Percentiles rank a stretch among this genome's conserved stretches.
Conservation (phyloP, 495 filamentous ascomycete species). For the Staphylotrichum longicolle region DNA sequence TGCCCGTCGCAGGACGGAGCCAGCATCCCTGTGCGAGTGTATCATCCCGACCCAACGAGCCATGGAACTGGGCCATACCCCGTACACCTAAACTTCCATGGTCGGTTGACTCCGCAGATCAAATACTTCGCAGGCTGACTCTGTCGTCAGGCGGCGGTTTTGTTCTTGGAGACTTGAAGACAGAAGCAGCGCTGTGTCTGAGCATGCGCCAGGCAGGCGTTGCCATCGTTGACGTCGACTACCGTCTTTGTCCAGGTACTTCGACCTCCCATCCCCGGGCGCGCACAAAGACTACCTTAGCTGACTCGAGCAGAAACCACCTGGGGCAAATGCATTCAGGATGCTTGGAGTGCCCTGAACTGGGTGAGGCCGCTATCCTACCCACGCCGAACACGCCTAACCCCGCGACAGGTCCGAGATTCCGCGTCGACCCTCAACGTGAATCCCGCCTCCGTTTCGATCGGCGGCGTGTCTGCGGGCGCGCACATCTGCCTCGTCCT, state of each 20-base stretch:
- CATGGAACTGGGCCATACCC: conserved; percentile 44
- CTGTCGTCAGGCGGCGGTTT: conserved; percentile 37
- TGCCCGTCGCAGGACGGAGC: conserved; percentile 43
- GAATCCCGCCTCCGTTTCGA: conserved; percentile 42
- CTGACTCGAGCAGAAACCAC: conserved; percentile 32
- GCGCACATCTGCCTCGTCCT: conserved; percentile 46
- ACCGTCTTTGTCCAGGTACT: conserved; percentile 49
- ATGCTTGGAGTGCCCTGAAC: conserved; percentile 46
- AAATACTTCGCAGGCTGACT: no score
- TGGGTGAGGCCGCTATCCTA: conserved; percentile 29
- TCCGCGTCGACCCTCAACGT: conserved; percentile 42
- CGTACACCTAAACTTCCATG: conserved; percentile 51
- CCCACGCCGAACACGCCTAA: background rate
- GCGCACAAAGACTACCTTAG: background rate
- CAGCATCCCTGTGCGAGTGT: conserved; percentile 43
- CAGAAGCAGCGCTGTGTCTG: conserved; percentile 45
- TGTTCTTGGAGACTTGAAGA: conserved; percentile 47
- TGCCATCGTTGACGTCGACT: conserved; percentile 51
- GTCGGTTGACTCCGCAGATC: conserved; percentile 10
- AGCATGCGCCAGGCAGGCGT: conserved; percentile 45
- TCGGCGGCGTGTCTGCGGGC: conserved; percentile 53
- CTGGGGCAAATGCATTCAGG: conserved; percentile 49
- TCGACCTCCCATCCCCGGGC: background rate
- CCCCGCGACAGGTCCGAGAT: conserved; percentile 16
- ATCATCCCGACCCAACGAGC: conserved; percentile 42